Evolutionary conservation across 352 stramenopile genomes (phyloP), one percentile per base, ranked within the genome.

Genomic region (Phytophthora sansomeana): DNA sequence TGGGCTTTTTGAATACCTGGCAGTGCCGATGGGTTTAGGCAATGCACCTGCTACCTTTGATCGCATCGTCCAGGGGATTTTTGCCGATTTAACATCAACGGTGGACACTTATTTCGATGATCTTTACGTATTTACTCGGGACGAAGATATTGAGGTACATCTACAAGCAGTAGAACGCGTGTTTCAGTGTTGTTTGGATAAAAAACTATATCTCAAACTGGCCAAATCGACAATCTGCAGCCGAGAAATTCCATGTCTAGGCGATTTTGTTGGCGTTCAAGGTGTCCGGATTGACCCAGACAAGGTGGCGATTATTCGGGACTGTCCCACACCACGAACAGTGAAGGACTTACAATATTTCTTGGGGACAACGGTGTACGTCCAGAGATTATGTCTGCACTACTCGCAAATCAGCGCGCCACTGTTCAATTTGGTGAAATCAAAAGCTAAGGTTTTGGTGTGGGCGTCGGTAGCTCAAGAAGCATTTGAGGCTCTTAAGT

Each of bases 201-300:
- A 28, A 6, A 19, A 41, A 32, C 47, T 44, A 7, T 60, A 60
- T 21, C 13, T 60, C 9, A 60, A 60, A 29, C n/a, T 51, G 5
- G 8, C 39, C 1, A 60, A 60, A 33, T 60, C 52, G 11, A 58
- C 51, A 7, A 49, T 58, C 2, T 58, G 35, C 9, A 48, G 36
- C 13, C 24, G 24, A 21, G 51, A 49, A 41, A 58, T 58, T 9
- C 36, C 51, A 4, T 58, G 51, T 44, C 16, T 58, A 1, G 36
- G 51, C 5, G 51, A 58, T 49, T 58, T 48, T 30, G 51, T 48
- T n/a, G 51, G 51, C 11, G 4, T 48, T 11, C 1, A 49, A 0
- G 51, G 51, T 1, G 51, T 58, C n/a, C 38, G 36, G 28, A 58
- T 58, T 19, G 51, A 58, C 16, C 51, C 36, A 5, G 51, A 58